These are phyloP conservation scores for Pichia deserticola DNA, from an alignment of 805 yeast species.

Conservation along the genomic window DNA sequence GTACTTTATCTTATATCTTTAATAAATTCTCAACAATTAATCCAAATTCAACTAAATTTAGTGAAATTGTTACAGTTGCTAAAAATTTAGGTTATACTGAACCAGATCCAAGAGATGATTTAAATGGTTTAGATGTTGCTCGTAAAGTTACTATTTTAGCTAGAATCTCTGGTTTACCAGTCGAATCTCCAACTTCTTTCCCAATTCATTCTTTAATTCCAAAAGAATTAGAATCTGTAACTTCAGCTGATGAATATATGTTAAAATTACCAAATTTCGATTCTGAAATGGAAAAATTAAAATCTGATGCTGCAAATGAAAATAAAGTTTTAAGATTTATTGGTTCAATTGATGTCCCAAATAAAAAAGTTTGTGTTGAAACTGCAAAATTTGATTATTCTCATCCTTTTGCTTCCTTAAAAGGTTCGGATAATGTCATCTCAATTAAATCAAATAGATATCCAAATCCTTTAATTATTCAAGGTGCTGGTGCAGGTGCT, in stretches of 20 bases:
- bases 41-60: constrained; percentile 61
- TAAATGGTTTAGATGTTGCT: constrained; percentile 97
- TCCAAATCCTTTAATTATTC: constrained; percentile 85
- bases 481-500: constrained; percentile 94
- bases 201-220: constrained; percentile 94
- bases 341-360: constrained; percentile 77
- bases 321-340: constrained; percentile 89
- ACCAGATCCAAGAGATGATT: constrained; percentile 99
- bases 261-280: constrained; percentile 78
- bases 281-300: constrained; percentile 64
- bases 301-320: constrained; percentile 73
- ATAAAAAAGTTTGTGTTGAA: constrained; percentile 71
- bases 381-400: constrained; percentile 78
- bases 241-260: constrained; percentile 72
- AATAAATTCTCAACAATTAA: constrained; percentile 78
- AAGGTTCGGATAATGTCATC: constrained; percentile 94
- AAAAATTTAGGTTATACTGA: constrained; percentile 93
- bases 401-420: constrained; percentile 92
- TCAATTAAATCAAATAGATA: constrained; percentile 89
- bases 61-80: constrained; percentile 84
- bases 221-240: constrained; percentile 64
- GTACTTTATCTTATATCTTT: constrained; percentile 91
- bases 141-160: constrained; percentile 96
- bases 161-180: constrained; percentile 79
- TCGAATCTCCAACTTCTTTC: constrained; percentile 85